Evolutionary conservation across 139 green algal species (phyloP).

Genomic region (Closterium sp.): DNA sequence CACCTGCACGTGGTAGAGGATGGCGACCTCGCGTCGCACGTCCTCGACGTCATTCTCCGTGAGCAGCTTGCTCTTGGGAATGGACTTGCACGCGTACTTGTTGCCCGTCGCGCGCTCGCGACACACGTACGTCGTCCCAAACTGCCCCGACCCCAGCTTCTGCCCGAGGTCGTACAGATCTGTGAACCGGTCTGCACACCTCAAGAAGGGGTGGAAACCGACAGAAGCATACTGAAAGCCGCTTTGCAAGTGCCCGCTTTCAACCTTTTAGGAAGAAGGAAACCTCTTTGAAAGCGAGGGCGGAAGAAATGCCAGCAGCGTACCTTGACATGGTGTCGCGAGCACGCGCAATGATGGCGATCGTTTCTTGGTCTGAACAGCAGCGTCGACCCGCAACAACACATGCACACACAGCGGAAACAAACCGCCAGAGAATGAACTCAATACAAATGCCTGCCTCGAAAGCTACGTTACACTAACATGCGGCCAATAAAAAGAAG

Average conservation of each 20-base stretch:
- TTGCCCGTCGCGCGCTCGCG: constrained; percentile 10
- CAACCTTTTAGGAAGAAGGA: neutral
- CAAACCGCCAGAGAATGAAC: neutral
- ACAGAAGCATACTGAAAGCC: neutral
- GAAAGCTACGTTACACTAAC: too few species aligned
- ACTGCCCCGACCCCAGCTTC: constrained; percentile 22
- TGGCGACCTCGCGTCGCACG: constrained; percentile 48
- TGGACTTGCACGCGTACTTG: constrained; percentile 34
- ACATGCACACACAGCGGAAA: neutral
- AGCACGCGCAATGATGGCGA: neutral
- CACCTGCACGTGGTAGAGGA: constrained; percentile 55
- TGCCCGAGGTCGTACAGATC: constrained; percentile 1
- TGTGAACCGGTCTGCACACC: neutral
- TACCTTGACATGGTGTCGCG: neutral
- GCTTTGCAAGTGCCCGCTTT: too few species aligned
- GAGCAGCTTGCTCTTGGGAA: constrained; percentile 12
- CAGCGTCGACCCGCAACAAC: neutral
- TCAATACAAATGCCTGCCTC: neutral
- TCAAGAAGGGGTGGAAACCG: too few species aligned
- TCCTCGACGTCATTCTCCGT: constrained; percentile 22
- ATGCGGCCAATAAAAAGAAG: too few species aligned
- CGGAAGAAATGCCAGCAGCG: neutral
- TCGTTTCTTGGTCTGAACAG: neutral
- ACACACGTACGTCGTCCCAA: constrained; percentile 11
- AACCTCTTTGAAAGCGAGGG: neutral